Conservation (phyloP, 176 grass and related monocot genomes). For the Themeda triandra region DNA sequence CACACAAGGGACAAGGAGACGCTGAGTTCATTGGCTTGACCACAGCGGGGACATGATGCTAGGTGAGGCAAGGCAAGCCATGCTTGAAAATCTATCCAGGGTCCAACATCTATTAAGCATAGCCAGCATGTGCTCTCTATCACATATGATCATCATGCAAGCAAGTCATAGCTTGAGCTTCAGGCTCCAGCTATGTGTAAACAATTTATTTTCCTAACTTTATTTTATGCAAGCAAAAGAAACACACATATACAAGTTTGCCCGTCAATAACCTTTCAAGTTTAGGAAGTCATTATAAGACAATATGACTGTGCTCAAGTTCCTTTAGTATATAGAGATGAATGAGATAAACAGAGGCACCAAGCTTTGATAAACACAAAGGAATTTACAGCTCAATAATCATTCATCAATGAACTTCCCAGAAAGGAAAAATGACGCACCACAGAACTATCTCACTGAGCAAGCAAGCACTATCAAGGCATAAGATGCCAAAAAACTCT, state of each 20-base stretch:
- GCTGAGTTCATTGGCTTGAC: background rate
- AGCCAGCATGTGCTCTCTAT: background rate
- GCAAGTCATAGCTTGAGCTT: background rate
- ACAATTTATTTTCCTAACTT: background rate
- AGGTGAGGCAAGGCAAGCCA: background rate
- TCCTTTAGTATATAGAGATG: slow-evolving; percentile 1
- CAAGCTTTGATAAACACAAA: background rate
- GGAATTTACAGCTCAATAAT: slow-evolving; percentile 4
- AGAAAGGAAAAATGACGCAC: background rate
- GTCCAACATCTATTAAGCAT: background rate
- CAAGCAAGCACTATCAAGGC: background rate
- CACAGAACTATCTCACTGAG: background rate
- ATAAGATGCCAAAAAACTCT: too few relatives aligned
- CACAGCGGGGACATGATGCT: background rate
- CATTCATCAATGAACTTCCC: background rate
- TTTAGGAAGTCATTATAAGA: background rate
- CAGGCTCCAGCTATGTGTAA: slow-evolving; percentile 1
- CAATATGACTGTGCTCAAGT: slow-evolving; percentile 7
- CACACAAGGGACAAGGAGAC: background rate
- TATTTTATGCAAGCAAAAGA: background rate
- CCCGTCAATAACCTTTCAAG: background rate
- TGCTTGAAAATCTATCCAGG: background rate
- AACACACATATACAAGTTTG: background rate
- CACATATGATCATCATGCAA: background rate
- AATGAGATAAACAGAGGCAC: background rate